These are phyloP conservation scores for Acacia acuminata DNA, from an alignment of 306 rosid species.

Conservation along the genomic window DNA sequence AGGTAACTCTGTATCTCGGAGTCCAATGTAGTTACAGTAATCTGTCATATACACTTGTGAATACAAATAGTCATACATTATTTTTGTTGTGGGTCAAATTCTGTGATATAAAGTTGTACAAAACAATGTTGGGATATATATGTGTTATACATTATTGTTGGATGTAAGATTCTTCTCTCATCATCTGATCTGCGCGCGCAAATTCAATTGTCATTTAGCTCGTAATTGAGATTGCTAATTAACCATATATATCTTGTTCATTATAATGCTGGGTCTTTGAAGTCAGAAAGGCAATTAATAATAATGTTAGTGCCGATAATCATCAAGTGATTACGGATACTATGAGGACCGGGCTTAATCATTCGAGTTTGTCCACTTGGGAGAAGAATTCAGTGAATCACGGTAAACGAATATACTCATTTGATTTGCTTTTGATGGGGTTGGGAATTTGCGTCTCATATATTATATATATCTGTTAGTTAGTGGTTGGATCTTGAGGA, in stretches of 20 bases:
- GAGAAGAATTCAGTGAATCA: constrained; percentile 23
- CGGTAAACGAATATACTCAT: constrained; percentile 14
- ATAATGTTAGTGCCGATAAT: not conserved
- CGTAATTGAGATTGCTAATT: not conserved
- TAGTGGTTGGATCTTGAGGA: constrained; percentile 34
- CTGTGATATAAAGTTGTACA: constrained; percentile 36
- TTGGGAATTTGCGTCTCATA: constrained; percentile 26
- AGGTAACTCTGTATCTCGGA: constrained; percentile 24
- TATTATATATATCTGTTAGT: constrained; percentile 42
- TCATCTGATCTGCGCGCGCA: not conserved
- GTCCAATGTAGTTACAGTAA: constrained; percentile 15
- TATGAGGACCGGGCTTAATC: constrained; percentile 37
- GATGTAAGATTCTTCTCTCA: constrained; percentile 3
- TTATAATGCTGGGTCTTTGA: not conserved
- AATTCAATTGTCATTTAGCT: not conserved
- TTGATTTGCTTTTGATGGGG: constrained; percentile 32
- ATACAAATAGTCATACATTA: constrained; percentile 22
- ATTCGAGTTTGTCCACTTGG: constrained; percentile 42
- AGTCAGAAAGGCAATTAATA: not conserved
- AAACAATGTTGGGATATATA: constrained; percentile 10
- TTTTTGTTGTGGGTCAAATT: constrained; percentile 6
- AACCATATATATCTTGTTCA: not conserved
- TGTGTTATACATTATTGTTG: not conserved
- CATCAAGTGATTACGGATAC: constrained; percentile 16
- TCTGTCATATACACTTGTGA: constrained; percentile 19